Base-by-base conservation (phyloP, 768 basidiomycete genomes). In the Lactifluus pinguis region DNA sequence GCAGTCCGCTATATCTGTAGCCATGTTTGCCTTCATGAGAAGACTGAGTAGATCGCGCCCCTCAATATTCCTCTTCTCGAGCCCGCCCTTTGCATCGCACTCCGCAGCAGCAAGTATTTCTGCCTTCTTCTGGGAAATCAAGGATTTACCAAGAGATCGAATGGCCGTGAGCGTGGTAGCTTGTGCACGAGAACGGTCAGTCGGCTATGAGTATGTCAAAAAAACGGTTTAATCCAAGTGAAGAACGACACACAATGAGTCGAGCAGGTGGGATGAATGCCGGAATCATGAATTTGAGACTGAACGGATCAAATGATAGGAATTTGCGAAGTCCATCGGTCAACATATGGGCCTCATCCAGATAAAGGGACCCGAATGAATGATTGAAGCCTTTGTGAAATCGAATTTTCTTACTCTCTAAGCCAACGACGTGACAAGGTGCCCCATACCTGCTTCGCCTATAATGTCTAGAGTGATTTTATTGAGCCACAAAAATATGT, bases 11-110 rank as follows among this genome's bases (percentile, higher is more conserved):
- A 84, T 65, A 67, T 88, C 83, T 1, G 77, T 79, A 0, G 82
- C 79, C 73, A 84, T 79, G 68, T 88, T 89, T 4, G 86, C 85
- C 60, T 77, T 76, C 47, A 87, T 73, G 4, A 88, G 73, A 30
- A 86, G 66, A 0, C 81, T 82, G 4, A 88, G 72, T 3, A 89
- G 68, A 71, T 87, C 86, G 17, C 81, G 77, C 19, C 75, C 75
- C 0, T 64, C 65, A 10, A 74, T 53, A 13, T 53, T 66, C n/a
- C 70, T 68, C 60, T 74, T 71, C 72, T 75, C 69, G 10, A 74
- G 72, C 44, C 55, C 48, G n/a, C 68, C 63, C n/a, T 64, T 62
- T 10, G 38, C 50, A 50, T 63, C 57, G 13, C 38, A 48, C 8
- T 68, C 70, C 8, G 69, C 69, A 29, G 72, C 62, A 45, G 69